A percentile compares a stretch with the other conserved stretches of the same genome.
Evolutionary conservation across 495 filamentous ascomycete genomes (phyloP).

Genomic region (Cryomyces antarcticus): DNA sequence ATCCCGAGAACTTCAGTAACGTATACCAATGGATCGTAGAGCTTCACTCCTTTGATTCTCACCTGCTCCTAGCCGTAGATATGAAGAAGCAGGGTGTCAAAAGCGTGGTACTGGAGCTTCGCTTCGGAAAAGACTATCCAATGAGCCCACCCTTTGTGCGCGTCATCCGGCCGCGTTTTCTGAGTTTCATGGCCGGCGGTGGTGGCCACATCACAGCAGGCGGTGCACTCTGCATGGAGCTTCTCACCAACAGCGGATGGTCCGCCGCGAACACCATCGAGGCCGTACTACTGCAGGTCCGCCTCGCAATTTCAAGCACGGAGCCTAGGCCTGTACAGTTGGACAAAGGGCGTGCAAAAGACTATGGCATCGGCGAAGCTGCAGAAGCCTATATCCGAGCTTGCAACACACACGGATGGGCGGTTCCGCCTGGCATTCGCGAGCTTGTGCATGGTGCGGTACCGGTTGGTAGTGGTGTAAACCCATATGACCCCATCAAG

Average conservation of each 20-base stretch:
- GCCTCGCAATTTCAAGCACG: constrained; percentile 46
- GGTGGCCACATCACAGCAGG: constrained; percentile 82
- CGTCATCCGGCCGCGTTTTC: constrained; percentile 63
- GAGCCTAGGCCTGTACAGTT: constrained; percentile 61
- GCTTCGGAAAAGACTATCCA: constrained; percentile 55
- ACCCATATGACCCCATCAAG: too few relatives aligned
- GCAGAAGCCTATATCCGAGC: constrained; percentile 51
- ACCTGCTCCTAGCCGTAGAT: constrained; percentile 51
- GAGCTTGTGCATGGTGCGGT: constrained; percentile 6
- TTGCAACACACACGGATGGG: constrained; percentile 40
- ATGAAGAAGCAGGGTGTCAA: constrained; percentile 39
- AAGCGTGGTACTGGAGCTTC: constrained; percentile 62
- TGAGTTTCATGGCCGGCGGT: constrained; percentile 47
- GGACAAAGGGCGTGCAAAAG: constrained; percentile 11
- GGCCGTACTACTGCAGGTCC: constrained; percentile 63
- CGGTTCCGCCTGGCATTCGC: constrained; percentile 17
- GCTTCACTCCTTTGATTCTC: constrained; percentile 58
- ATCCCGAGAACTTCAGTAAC: constrained; percentile 37
- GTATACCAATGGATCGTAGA: constrained; percentile 90
- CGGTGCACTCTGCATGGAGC: constrained; percentile 80
- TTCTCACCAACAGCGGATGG: constrained; percentile 76
- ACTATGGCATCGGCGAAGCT: constrained; percentile 54
- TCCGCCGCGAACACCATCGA: constrained; percentile 52
- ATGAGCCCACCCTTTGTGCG: constrained; percentile 70
- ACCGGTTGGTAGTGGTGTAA: too few relatives aligned